phyloP scores from a whole-genome alignment of 1,139 yeast species.

The Diutina mesorugosa region DNA sequence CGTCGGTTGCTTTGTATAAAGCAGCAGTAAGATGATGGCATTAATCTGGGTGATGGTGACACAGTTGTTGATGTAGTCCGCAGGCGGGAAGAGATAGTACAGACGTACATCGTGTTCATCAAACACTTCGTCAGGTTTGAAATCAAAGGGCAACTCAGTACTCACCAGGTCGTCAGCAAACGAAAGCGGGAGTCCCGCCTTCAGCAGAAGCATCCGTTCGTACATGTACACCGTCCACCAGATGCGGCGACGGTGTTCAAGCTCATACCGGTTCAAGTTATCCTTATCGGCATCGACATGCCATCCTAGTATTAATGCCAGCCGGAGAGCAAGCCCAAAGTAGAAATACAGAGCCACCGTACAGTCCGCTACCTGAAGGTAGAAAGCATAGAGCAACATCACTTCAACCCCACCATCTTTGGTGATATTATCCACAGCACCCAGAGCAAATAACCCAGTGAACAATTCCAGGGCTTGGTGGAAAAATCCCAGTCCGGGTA shows the following conservation, averaged over 20 bases:
- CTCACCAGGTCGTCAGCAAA: constrained; percentile 70
- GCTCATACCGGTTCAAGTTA: constrained; percentile 45
- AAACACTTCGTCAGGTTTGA: constrained; percentile 42
- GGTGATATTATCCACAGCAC: constrained; percentile 66
- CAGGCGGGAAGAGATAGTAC: constrained; percentile 66
- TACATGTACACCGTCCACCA: constrained; percentile 94
- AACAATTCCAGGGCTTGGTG: constrained; percentile 66
- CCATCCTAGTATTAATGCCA: constrained; percentile 66
- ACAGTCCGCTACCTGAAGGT: constrained; percentile 75
- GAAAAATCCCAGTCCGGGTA: constrained; percentile 70
- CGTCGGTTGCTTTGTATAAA: constrained; percentile 69
- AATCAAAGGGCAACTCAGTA: constrained; percentile 64
- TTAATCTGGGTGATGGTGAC: constrained; percentile 73
- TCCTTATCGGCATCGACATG: constrained; percentile 75
- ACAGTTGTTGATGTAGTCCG: constrained; percentile 68
- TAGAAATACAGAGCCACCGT: constrained; percentile 73
- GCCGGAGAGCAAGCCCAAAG: constrained; percentile 66
- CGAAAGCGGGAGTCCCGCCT: constrained; percentile 73
- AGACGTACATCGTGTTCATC: constrained; percentile 38
- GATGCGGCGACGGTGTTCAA: constrained; percentile 69
- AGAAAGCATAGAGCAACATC: constrained; percentile 63
- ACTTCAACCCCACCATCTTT: constrained; percentile 80
- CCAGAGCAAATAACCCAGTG: constrained; percentile 64
- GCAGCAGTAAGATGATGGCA: constrained; percentile 56
- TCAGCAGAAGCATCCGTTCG: constrained; percentile 75